These are phyloP conservation scores for Ceratobasidium sp. DNA, from an alignment of 1,284 basidiomycete species.

Conservation along the genomic window DNA sequence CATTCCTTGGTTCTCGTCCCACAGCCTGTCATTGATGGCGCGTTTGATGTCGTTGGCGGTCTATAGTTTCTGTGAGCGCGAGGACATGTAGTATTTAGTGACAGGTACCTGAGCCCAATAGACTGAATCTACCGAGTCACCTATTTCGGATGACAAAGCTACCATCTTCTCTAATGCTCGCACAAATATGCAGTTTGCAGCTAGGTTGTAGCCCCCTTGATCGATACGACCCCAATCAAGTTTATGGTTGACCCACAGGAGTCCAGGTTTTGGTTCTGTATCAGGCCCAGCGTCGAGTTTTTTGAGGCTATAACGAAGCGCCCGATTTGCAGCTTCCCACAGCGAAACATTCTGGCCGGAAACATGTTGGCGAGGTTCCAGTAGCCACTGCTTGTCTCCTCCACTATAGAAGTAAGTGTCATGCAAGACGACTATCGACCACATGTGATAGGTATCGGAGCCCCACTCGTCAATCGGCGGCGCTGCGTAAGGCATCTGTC, in stretches of 20 bases:
- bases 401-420: constrained; percentile 30
- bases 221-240: constrained; percentile 31
- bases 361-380: constrained; percentile 15
- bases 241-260: constrained; percentile 30
- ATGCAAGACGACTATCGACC: constrained; percentile 32
- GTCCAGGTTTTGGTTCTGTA: constrained; percentile 9
- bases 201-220: constrained; percentile 34
- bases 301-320: constrained; percentile 10
- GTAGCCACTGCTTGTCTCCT: constrained; percentile 18
- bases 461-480: constrained; percentile 37
- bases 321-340: constrained; percentile 25
- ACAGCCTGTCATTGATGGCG: constrained; percentile 1
- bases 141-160: neutral
- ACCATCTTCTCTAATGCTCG: constrained; percentile 22
- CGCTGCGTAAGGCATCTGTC: constrained; percentile 35
- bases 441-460: constrained; percentile 35
- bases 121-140: neutral
- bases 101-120: neutral
- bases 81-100: too few relatives aligned
- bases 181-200: constrained; percentile 26
- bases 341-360: constrained; percentile 15
- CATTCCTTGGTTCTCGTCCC: constrained; percentile 30
- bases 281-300: constrained; percentile 22
- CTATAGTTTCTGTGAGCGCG: neutral
- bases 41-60: constrained; percentile 9